Evolutionary conservation across 2,329 filamentous ascomycete species (phyloP).

Genomic region (Cladorrhinum sp.): DNA sequence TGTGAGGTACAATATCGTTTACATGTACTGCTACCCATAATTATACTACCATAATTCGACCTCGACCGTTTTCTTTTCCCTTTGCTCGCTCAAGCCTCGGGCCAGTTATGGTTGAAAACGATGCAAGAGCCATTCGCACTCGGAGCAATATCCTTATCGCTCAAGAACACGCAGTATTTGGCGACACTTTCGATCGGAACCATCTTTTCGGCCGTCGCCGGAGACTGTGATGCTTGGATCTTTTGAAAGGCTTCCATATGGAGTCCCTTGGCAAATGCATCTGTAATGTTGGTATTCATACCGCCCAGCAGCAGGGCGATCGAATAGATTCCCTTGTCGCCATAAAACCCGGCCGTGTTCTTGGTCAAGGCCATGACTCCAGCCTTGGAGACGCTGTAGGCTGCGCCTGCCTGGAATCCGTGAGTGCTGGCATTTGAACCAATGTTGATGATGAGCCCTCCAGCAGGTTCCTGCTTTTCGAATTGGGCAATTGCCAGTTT

Average conservation of each 20-base stretch:
- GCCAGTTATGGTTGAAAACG: slow-evolving; percentile 38
- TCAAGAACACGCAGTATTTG: slow-evolving; percentile 38
- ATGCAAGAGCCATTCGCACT: slow-evolving; percentile 35
- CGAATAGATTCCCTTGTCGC: slow-evolving; percentile 50
- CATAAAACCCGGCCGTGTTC: slow-evolving; percentile 57
- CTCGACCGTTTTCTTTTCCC: neutral
- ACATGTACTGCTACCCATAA: neutral
- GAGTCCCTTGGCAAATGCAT: slow-evolving; percentile 38
- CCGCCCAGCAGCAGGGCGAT: slow-evolving; percentile 50
- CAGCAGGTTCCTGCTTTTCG: slow-evolving; percentile 37
- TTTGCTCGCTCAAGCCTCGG: slow-evolving; percentile 29
- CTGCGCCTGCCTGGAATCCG: slow-evolving; percentile 34
- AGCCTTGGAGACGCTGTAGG: slow-evolving; percentile 31
- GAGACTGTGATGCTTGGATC: slow-evolving; percentile 29
- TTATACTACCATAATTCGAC: neutral
- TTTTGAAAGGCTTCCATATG: slow-evolving; percentile 34
- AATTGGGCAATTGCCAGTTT: slow-evolving; percentile 50
- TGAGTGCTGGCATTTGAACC: slow-evolving; percentile 44
- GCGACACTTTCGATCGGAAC: slow-evolving; percentile 38
- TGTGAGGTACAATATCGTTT: no score
- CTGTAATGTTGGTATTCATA: slow-evolving; percentile 55
- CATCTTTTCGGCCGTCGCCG: slow-evolving; percentile 30
- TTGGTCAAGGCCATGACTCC: slow-evolving; percentile 40
- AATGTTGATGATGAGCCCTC: slow-evolving; percentile 53
- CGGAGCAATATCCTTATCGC: slow-evolving; percentile 34